Evolutionary conservation across 164 flowering plant genomes (phyloP).

Genomic region (Aristolochia californica): DNA sequence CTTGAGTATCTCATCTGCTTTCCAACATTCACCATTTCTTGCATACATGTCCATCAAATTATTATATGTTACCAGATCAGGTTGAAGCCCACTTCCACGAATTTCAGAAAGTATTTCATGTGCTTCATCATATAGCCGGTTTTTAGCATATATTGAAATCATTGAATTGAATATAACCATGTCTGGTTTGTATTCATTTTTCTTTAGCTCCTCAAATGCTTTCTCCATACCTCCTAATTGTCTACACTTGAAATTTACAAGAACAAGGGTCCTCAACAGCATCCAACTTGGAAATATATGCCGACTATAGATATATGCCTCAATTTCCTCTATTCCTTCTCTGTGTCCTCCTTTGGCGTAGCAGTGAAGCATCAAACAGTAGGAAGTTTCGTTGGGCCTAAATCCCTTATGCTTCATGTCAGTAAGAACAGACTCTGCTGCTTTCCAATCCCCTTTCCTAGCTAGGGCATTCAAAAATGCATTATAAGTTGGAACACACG

Average conservation of each 20-base stretch:
- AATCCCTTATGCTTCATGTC: conserved; percentile 80
- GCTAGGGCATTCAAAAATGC: conserved; percentile 72
- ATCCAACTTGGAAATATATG: conserved; percentile 75
- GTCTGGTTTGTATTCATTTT: conserved; percentile 70
- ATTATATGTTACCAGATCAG: conserved; percentile 76
- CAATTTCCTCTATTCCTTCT: conserved; percentile 48
- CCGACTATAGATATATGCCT: conserved; percentile 55
- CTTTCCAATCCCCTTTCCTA: conserved; percentile 65
- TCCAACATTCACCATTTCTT: conserved; percentile 72
- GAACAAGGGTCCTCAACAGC: conserved; percentile 68
- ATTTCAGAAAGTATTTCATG: conserved; percentile 53
- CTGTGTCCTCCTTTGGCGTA: conserved; percentile 64
- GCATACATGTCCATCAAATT: conserved; percentile 95
- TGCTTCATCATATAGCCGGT: conserved; percentile 55
- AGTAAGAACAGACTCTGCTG: conserved; percentile 53
- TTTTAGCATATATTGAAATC: conserved; percentile 72
- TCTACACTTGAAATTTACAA: conserved; percentile 60
- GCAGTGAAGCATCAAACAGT: conserved; percentile 65
- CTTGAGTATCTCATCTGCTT: conserved; percentile 70
- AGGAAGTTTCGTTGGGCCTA: conserved; percentile 70
- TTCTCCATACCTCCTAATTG: conserved; percentile 60
- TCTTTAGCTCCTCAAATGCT: conserved; percentile 47
- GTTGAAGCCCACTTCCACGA: conserved; percentile 49
- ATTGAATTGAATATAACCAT: conserved; percentile 70
- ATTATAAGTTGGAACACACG: conserved; percentile 70